Evolutionary conservation across 2,329 filamentous ascomycete species (phyloP), one percentile per base, ranked within the genome.

Genomic region (Alternaria triticina): DNA sequence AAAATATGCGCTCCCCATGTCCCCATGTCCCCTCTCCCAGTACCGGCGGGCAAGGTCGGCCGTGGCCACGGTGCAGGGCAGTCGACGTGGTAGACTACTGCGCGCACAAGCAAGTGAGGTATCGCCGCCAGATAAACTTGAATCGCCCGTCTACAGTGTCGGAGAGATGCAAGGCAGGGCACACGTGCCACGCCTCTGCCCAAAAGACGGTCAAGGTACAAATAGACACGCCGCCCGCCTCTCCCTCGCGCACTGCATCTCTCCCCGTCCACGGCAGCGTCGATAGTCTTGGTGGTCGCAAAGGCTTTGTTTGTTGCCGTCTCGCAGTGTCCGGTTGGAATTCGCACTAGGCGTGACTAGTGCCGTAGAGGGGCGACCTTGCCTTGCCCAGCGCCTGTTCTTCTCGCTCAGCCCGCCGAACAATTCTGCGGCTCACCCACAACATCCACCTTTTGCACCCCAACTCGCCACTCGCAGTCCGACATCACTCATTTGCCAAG

Each of bases 371-470:
- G 69, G 72, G 73, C 71, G 67, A 74, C 40, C 56, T 49, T 68
- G 61, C 66, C 67, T 75, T 74, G 66, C 70, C 66, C 56, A 62
- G 59, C 63, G 63, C 50, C 62, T 65, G 66, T 59, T 64, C 67
- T 59, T 65, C 67, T 71, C 70, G 64, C 72, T 74, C 71, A 73
- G 72, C 69, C 68, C 69, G 67, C 73, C 72, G 69, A 77, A 77
- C 70, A 78, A 68, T 76, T 77, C 74, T 77, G 74, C 74, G 63
- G 49, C 67, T 64, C 67, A 64, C 70, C 75, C 72, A 76, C 75
- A 71, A 74, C 71, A 50, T 68, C 63, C 71, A 67, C 67, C 69
- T 63, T 67, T 67, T 58, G 64, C 58, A 72, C 74, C 76, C 74
- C 75, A 74, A 73, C 73, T 68, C 66, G 71, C 72, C 68, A 71